Conservation (phyloP, 768 basidiomycete genomes). For the Lyophyllum semitale region DNA sequence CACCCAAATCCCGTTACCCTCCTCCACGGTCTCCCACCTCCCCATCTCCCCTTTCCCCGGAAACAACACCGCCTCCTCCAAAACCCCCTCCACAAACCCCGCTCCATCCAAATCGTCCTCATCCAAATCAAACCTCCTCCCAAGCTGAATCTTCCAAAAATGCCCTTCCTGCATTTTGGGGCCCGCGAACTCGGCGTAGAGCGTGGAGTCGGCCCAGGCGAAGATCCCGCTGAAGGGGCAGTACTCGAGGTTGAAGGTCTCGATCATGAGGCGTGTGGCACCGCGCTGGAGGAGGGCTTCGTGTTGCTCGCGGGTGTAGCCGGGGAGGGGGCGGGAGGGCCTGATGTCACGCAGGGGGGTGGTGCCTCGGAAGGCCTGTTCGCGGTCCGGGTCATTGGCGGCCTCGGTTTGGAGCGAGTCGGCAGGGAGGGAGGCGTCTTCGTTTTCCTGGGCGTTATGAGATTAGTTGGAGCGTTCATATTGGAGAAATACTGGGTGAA, state of each 20-base stretch:
- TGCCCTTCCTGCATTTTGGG: conserved; percentile 33
- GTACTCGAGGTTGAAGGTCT: conserved; percentile 35
- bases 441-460: background rate
- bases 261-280: conserved; percentile 38
- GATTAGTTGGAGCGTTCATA: background rate
- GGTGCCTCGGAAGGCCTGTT: conserved; percentile 24
- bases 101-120: conserved; percentile 37
- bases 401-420: conserved; percentile 19
- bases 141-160: conserved; percentile 42
- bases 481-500: background rate
- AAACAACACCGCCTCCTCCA: conserved; percentile 34
- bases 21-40: conserved; percentile 33
- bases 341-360: conserved; percentile 29
- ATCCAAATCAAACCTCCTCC: conserved; percentile 34
- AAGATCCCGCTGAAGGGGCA: conserved; percentile 29
- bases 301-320: conserved; percentile 24
- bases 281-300: conserved; percentile 30
- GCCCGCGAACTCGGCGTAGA: conserved; percentile 34
- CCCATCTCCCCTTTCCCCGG: conserved; percentile 4
- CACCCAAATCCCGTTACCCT: conserved; percentile 32
- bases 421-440: background rate
- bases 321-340: conserved; percentile 1
- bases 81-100: conserved; percentile 29
- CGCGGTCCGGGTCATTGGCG: conserved; percentile 25
- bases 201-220: conserved; percentile 31